A percentile compares a stretch with the other conserved stretches of the same genome.
These are phyloP conservation scores for Thelephora terrestris DNA, from an alignment of 1,284 basidiomycete genomes.

Conservation along the genomic window DNA sequence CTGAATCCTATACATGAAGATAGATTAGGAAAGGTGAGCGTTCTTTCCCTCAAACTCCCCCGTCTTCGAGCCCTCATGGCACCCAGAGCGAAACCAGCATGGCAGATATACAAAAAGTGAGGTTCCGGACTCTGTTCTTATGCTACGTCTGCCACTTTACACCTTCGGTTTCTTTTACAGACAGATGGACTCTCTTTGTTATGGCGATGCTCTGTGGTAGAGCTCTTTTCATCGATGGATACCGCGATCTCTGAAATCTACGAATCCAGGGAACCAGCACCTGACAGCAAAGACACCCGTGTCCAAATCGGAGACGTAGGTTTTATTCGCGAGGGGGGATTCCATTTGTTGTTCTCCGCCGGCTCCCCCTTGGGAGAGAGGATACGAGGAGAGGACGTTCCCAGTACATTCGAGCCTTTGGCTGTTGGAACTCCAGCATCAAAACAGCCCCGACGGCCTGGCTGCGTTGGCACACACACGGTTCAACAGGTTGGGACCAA, in stretches of 20 bases:
- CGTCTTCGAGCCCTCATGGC: too few species aligned
- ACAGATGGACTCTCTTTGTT: too few species aligned
- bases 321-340: background rate
- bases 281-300: background rate
- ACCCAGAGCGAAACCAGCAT: too few species aligned
- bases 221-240: too few species aligned
- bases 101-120: too few species aligned
- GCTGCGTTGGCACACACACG: background rate
- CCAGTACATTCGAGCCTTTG: slow-evolving; percentile 3
- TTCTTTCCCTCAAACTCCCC: too few species aligned
- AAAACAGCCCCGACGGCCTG: background rate
- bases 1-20: too few species aligned
- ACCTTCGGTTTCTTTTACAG: too few species aligned
- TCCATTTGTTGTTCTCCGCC: slow-evolving; percentile 3
- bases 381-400: background rate
- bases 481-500: background rate
- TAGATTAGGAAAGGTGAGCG: too few species aligned
- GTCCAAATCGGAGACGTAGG: slow-evolving; percentile 5
- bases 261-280: background rate
- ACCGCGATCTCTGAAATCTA: background rate
- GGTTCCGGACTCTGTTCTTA: too few species aligned
- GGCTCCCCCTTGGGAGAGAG: background rate
- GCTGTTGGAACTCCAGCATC: background rate
- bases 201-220: too few species aligned
- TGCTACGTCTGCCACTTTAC: too few species aligned